Conservation (phyloP, 345 rosid genomes). For the Atalantia buxifolia region DNA sequence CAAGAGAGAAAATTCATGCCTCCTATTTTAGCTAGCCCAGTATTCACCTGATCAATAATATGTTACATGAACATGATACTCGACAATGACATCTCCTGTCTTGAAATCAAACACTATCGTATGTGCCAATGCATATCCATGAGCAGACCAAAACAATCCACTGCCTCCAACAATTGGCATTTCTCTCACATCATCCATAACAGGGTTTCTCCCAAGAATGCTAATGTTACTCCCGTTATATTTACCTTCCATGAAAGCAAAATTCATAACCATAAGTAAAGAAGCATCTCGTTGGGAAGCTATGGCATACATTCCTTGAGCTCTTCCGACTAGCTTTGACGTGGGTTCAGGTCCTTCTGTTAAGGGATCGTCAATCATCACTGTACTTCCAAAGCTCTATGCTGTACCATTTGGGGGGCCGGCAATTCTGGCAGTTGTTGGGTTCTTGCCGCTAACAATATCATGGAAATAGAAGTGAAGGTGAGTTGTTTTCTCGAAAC, state of each 20-base stretch:
- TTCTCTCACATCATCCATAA: slow-evolving; percentile 29
- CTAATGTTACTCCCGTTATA: slow-evolving; percentile 42
- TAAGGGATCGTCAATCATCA: slow-evolving; percentile 26
- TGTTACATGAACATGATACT: slow-evolving; percentile 34
- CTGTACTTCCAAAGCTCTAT: slow-evolving; percentile 18
- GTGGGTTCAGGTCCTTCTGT: slow-evolving; percentile 31
- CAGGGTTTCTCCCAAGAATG: slow-evolving; percentile 29
- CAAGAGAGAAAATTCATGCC: background rate
- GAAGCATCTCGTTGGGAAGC: slow-evolving; percentile 26
- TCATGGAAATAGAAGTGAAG: slow-evolving; percentile 35
- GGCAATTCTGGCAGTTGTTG: slow-evolving; percentile 17
- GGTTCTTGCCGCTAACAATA: slow-evolving; percentile 20
- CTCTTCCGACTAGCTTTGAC: slow-evolving; percentile 39
- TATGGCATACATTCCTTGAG: slow-evolving; percentile 29
- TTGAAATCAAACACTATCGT: slow-evolving; percentile 20
- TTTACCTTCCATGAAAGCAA: slow-evolving; percentile 31
- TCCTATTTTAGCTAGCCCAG: background rate
- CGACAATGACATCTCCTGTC: slow-evolving; percentile 38
- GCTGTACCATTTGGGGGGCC: slow-evolving; percentile 16
- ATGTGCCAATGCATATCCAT: slow-evolving; percentile 37
- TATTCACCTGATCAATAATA: slow-evolving; percentile 1
- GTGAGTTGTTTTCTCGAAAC: slow-evolving; percentile 17
- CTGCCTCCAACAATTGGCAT: slow-evolving; percentile 46
- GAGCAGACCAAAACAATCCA: slow-evolving; percentile 38
- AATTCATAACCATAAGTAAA: slow-evolving; percentile 31